phyloP scores from a whole-genome alignment of 805 yeast genomes.

The Saturnispora besseyi region DNA sequence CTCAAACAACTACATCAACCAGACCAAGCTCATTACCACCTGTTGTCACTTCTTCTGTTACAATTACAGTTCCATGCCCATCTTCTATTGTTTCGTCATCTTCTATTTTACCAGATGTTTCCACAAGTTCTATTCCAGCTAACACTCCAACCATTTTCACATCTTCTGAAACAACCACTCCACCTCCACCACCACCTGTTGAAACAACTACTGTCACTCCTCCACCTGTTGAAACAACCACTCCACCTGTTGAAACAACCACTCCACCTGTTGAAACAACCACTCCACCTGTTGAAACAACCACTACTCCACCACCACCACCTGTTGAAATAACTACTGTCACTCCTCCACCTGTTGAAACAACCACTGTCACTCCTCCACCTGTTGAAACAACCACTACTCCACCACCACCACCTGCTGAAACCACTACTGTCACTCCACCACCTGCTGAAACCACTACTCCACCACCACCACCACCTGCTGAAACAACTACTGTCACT shows the following conservation, averaged over 20 bases:
- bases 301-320: slow-evolving; percentile 1
- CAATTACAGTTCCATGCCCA: slow-evolving; percentile 2
- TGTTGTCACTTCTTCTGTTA: neutral
- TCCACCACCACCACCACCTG: too few species aligned
- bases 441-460: neutral
- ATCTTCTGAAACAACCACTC: neutral
- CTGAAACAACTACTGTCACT: too few species aligned
- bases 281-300: neutral
- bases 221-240: too few species aligned
- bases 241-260: neutral
- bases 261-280: neutral
- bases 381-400: too few species aligned
- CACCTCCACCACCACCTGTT: slow-evolving; percentile 1
- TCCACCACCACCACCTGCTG: neutral
- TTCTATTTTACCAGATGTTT: too few species aligned
- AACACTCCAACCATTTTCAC: too few species aligned
- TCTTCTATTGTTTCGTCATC: neutral
- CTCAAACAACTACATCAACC: neutral
- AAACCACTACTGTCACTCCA: neutral
- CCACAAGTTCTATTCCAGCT: too few species aligned
- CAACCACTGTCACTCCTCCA: too few species aligned
- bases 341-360: neutral
- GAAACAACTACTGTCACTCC: neutral
- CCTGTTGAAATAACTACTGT: slow-evolving; percentile 3
- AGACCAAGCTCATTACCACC: slow-evolving; percentile 1